Base-by-base conservation (phyloP, 805 yeast genomes). In the Nakazawaea ishiwadae region DNA sequence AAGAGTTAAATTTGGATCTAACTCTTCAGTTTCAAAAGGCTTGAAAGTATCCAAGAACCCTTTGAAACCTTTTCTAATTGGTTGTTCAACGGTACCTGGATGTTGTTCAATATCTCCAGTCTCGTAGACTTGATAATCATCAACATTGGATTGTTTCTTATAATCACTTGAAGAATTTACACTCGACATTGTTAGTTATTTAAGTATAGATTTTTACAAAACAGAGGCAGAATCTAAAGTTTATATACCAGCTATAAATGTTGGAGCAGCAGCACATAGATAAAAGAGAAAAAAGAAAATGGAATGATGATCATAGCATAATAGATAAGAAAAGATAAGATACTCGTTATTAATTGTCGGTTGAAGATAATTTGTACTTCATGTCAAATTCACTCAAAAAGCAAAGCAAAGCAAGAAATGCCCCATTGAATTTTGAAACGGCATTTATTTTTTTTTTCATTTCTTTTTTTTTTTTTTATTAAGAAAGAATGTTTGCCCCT, bases 1-100 rank as follows among this genome's bases (percentile, higher is more conserved):
- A 26, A 66, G 72, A 12, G 68, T 49, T 50, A 70, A 53, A 49
- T 62, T 57, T 26, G 68, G 74, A 50, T 73, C 79, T 30, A 73
- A 40, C 50, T 60, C 53, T 17, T 66, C 73, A 31, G 50, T 35
- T 6, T 51, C 53, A 12, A 52, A 48, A 17, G 56, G 60, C 41
- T 58, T 61, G 45, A 62, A 61, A 21, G 61, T 47, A 40, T 62
- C 63, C 8, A 45, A 45, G 44, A 60, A 58, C 2, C 42, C 45
- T 12, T 28, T 30, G 28, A 32, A 37, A n/a, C 45, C 42, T 1
- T 27, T 17, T 33, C 45, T 37, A 2, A 18, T 23, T 20, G 20
- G 35, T 16, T 33, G 30, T 9, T 31, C 35, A n/a, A 14, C 12
- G 14, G 27, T 21, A n/a, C n/a, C n/a, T n/a, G n/a, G n/a, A 3